Base-by-base conservation (phyloP, 1,284 basidiomycete species). In the Melanopsichium pennsylvanicum region DNA sequence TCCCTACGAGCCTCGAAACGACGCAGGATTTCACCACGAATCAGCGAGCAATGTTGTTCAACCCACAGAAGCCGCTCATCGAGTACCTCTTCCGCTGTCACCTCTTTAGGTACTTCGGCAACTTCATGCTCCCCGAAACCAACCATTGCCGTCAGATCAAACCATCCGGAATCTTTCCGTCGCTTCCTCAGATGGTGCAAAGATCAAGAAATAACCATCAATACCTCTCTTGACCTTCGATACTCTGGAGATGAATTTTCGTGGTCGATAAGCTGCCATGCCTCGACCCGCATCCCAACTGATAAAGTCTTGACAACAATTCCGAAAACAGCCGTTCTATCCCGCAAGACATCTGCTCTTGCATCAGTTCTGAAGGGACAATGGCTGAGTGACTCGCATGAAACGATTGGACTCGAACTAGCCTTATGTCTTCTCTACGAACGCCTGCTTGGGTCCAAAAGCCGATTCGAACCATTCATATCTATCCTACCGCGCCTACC, bases 381-480 rank as follows among this genome's bases (percentile, higher is more conserved):
- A 31, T 68, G 32, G 26, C 41, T 56, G 12, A 57, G 52, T 45
- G 48, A 68, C 4, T 56, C 59, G 0, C 58, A 49, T 26, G 44
- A 57, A 27, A 61, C 57, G 1, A 52, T 66, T 29, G 59, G 56
- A 0, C 44, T 75, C 11, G 63, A 70, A 31, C 64, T 78, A 3
- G 66, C 74, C 1, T 58, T 78, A 29, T 71, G 70, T 36, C 46
- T 78, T 6, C 45, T 74, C 10, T 74, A 73, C 39, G 75, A 78
- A 38, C 60, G 51, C 9, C 36, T 49, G 18, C 42, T 72, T 2
- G 70, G 64, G 0, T n/a, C 34, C 9, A 5, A 15, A 15, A 76
- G 74, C 2, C 19, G 25, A 1, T 78, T 74, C 32, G 31, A 43
- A 15, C 59, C 59, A 1, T 78, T 73, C 16, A 12, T 78, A 9